Conservation (phyloP, 352 stramenopile genomes). For the Phytophthora aleatoria region DNA sequence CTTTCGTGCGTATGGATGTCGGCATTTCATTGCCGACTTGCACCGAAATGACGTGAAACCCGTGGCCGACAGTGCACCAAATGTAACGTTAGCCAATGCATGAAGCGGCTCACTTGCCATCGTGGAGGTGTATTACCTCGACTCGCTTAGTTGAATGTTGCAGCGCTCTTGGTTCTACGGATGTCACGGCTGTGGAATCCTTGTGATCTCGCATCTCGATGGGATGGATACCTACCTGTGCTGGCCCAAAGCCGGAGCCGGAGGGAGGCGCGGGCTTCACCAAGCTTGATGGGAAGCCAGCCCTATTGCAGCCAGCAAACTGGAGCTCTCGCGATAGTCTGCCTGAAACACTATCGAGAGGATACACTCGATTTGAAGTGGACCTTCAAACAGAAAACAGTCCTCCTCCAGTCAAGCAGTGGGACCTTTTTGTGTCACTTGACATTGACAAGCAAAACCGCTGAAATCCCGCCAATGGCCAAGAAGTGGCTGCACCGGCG, state of each 20-base stretch:
- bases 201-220: constrained; percentile 24
- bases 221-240: constrained; percentile 22
- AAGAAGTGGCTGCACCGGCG: background rate
- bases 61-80: constrained; percentile 3
- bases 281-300: constrained; percentile 15
- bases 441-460: constrained; percentile 11
- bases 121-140: constrained; percentile 5
- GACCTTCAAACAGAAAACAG: constrained; percentile 26
- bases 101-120: constrained; percentile 1
- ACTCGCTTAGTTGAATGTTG: constrained; percentile 9
- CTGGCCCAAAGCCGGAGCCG: background rate
- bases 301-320: background rate
- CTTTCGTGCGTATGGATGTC: background rate
- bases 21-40: background rate
- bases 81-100: constrained; percentile 15
- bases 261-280: background rate
- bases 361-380: constrained; percentile 37
- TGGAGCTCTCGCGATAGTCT: constrained; percentile 10
- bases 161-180: constrained; percentile 9
- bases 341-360: constrained; percentile 19
- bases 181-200: constrained; percentile 18
- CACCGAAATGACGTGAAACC: constrained; percentile 14
- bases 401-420: constrained; percentile 37
- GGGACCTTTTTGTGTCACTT: constrained; percentile 12
- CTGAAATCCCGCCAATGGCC: constrained; percentile 15